Evolutionary conservation across 169 alveolate genomes (phyloP).

Genomic region (Theileria parva): DNA sequence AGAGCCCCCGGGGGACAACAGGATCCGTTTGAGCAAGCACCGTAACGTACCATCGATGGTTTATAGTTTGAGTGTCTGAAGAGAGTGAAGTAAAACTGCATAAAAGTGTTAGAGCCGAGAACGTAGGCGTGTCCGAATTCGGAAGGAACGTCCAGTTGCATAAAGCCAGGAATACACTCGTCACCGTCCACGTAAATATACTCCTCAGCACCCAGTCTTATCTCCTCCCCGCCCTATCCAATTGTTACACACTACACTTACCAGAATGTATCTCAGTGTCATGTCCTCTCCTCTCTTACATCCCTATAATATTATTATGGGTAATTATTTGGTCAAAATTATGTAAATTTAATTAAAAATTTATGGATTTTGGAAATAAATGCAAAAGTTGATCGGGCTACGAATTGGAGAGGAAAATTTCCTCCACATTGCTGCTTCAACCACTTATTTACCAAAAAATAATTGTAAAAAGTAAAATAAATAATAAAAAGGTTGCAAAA

Average conservation of each 20-base stretch:
- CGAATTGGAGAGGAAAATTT: background rate
- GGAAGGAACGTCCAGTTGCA: conserved; percentile 87
- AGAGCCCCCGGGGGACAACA: no score
- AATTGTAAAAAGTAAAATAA: no score
- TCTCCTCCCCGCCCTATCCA: conserved; percentile 47
- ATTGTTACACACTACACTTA: background rate
- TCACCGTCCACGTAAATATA: conserved; percentile 64
- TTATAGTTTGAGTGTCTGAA: conserved; percentile 57
- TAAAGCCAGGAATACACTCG: conserved; percentile 82
- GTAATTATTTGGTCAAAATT: no score
- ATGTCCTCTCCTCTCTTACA: background rate
- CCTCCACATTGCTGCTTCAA: background rate
- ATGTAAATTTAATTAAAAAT: no score
- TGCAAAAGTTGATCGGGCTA: background rate
- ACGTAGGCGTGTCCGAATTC: conserved; percentile 85
- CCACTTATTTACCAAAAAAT: background rate
- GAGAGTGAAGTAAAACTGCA: conserved; percentile 82
- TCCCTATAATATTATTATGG: background rate
- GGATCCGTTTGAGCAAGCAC: background rate
- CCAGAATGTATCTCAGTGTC: conserved; percentile 4
- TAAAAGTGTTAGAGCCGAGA: conserved; percentile 82
- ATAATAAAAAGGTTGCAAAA: background rate
- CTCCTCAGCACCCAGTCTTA: conserved; percentile 62
- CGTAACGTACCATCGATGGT: conserved; percentile 69
- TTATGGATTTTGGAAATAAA: background rate